Evolutionary conservation across 2,329 filamentous ascomycete species (phyloP), one percentile per base, ranked within the genome.

Genomic region (Claviceps sp.): DNA sequence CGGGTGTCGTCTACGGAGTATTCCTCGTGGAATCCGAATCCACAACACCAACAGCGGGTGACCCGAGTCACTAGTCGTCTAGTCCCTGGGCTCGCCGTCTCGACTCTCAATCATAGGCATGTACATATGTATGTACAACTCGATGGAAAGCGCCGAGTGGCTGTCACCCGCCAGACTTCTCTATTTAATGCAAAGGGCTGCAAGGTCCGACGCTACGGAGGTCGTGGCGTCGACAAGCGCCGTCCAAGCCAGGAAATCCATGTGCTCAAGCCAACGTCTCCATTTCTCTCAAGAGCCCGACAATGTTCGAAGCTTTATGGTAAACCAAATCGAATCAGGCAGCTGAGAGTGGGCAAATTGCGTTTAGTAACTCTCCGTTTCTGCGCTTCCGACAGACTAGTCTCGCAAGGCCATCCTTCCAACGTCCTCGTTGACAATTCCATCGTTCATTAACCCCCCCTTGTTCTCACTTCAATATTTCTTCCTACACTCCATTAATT

Each of bases 201-300:
- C 30, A 40, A 26, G 47, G 26, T 37, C 6, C 41, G 22, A 45
- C 49, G 49, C 41, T 42, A 45, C 42, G 41, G 9, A 34, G 16
- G 47, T 37, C 43, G 41, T 38, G 43, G 51, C 47, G 42, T 44
- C n/a, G 18, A 40, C 34, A 42, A 37, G 48, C 40, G 42, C 24
- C n/a, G 37, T 24, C 51, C 37, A 53, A 50, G 47, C 47, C 26
- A 53, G 51, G 42, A 53, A 47, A 14, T 47, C 51, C 51, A 24
- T 53, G 51, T 18, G 51, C 22, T 45, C 18, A 36, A 49, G 26
- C 47, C 20, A 46, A 50, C 43, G 42, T 47, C 37, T 50, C 51
- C 51, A 37, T 49, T 11, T 52, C 42, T n/a, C 37, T 24, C 14
- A 36, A 47, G 24, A 36, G 41, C 37, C 44, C n/a, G 41, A 36